A percentile compares a stretch with the other conserved stretches of the same genome.
phyloP scores from a whole-genome alignment of 768 basidiomycete species.

The Termitomyces sp. region DNA sequence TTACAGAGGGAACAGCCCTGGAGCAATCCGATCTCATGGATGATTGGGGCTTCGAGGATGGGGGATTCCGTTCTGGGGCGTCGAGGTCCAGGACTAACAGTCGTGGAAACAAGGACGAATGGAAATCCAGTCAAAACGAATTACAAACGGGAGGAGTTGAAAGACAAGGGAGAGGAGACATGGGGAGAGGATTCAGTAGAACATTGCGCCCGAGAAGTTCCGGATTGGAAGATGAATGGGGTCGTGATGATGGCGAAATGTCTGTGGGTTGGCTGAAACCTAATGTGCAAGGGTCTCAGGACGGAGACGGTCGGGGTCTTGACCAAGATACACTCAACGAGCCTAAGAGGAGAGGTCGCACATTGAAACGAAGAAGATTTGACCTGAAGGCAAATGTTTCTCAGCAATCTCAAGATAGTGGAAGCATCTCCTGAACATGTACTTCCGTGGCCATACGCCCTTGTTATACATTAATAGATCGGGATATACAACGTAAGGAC shows the following conservation, averaged over 20 bases:
- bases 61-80: not conserved
- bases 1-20: not conserved
- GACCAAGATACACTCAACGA: not conserved
- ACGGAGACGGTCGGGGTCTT: not conserved
- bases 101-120: not conserved
- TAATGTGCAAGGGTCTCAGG: not conserved
- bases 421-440: not conserved
- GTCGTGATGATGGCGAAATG: not conserved
- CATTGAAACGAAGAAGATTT: not conserved
- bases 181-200: not conserved
- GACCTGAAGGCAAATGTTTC: not conserved
- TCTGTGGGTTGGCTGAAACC: not conserved
- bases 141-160: not conserved
- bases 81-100: not conserved
- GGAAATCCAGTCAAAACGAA: not conserved
- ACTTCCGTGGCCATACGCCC: not conserved
- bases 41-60: not conserved
- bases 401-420: not conserved
- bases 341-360: not conserved
- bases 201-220: not conserved
- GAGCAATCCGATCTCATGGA: not conserved
- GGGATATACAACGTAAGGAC: not conserved
- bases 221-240: not conserved
- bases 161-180: not conserved
- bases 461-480: not conserved